A percentile compares a stretch with the other conserved stretches of the same genome.
Conservation (phyloP, 257 asterid species). For the Haberlea rhodopensis region DNA sequence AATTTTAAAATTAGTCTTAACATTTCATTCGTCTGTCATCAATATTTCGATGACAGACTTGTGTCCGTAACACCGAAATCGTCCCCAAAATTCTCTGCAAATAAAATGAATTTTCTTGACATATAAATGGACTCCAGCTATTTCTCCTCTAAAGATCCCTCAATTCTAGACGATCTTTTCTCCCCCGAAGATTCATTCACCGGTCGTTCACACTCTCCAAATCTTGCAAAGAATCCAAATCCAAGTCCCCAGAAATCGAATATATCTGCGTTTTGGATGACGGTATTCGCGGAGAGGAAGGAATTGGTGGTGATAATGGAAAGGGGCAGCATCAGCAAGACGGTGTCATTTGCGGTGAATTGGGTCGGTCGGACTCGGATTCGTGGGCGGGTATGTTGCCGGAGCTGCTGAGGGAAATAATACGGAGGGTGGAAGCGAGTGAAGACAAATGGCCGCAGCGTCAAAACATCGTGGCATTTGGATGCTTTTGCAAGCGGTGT, state of each 20-base stretch:
- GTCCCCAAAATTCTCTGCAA: conserved; percentile 14
- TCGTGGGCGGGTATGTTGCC: conserved; percentile 80
- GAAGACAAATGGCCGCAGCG: conserved; percentile 87
- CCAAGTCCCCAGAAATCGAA: conserved; percentile 32
- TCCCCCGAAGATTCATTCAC: conserved; percentile 60
- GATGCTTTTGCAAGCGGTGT: conserved; percentile 92
- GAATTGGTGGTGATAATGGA: conserved; percentile 15
- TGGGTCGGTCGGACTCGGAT: conserved; percentile 28
- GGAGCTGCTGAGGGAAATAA: conserved; percentile 75
- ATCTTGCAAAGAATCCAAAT: conserved; percentile 46
- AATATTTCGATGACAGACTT: neutral
- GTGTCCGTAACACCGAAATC: neutral
- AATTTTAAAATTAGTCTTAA: too few species aligned
- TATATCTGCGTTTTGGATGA: neutral
- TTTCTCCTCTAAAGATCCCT: conserved; percentile 26
- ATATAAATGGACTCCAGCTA: conserved; percentile 1
- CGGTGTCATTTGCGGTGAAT: conserved; percentile 32
- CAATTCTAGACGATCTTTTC: conserved; percentile 49
- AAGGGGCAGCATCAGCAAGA: conserved; percentile 16
- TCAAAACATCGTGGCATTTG: conserved; percentile 75
- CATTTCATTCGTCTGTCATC: conserved; percentile 25
- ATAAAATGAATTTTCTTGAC: too few species aligned
- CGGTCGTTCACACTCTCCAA: conserved; percentile 61
- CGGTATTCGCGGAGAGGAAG: conserved; percentile 20
- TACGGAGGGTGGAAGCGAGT: conserved; percentile 66